These are phyloP conservation scores for Eucalyptus polyanthemos DNA, from an alignment of 345 rosid species.

Conservation along the genomic window DNA sequence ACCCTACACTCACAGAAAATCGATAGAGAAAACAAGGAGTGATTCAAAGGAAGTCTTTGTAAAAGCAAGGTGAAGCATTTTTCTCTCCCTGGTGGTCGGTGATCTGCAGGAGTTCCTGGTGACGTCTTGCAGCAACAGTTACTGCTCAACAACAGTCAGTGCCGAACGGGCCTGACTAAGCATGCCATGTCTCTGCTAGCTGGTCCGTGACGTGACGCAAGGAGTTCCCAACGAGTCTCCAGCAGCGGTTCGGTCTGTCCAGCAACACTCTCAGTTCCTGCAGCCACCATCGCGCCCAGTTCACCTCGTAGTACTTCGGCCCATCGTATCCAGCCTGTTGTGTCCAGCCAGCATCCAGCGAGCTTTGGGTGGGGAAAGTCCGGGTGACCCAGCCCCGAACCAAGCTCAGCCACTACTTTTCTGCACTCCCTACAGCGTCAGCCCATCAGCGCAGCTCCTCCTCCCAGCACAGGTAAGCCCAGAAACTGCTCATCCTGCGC, in stretches of 20 bases:
- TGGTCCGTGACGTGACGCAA: neutral
- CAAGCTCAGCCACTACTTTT: neutral
- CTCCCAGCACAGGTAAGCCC: neutral
- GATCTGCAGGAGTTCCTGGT: neutral
- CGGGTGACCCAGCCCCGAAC: neutral
- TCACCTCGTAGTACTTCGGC: neutral
- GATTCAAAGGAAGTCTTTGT: neutral
- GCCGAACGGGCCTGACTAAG: neutral
- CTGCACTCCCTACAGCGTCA: neutral
- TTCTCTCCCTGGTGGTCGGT: neutral
- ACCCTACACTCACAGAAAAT: too few species aligned
- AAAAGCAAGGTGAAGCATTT: neutral
- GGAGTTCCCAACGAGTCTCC: neutral
- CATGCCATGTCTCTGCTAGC: neutral
- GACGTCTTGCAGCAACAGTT: neutral
- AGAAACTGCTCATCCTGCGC: neutral
- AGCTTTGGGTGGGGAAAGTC: neutral
- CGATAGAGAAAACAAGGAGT: neutral
- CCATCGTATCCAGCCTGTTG: neutral
- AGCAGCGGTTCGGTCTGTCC: neutral
- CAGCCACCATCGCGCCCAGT: neutral
- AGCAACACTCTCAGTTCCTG: neutral
- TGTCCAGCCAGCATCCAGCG: neutral
- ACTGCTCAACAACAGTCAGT: neutral
- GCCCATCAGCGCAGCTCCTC: neutral